phyloP scores from a whole-genome alignment of 805 yeast genomes.

The Hanseniaspora guilliermondii region DNA sequence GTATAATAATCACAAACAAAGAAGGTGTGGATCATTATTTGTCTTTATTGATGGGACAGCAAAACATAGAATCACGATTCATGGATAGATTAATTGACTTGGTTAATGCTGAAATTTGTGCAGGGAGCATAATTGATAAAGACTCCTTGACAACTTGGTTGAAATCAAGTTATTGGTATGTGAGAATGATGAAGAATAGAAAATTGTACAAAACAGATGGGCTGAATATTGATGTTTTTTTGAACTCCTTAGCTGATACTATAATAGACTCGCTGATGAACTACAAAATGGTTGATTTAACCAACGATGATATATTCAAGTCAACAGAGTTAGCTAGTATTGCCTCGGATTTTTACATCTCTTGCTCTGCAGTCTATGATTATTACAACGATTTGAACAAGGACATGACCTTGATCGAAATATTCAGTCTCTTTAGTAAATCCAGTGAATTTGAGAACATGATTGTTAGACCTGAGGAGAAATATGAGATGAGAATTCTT shows the following conservation, averaged over 20 bases:
- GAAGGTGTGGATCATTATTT: slow-evolving; percentile 77
- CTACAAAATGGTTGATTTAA: slow-evolving; percentile 25
- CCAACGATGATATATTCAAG: slow-evolving; percentile 34
- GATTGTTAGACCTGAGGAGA: slow-evolving; percentile 80
- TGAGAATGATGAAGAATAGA: slow-evolving; percentile 67
- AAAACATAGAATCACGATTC: slow-evolving; percentile 85
- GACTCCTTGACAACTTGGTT: slow-evolving; percentile 73
- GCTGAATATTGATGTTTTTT: slow-evolving; percentile 2
- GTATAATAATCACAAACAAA: slow-evolving; percentile 80
- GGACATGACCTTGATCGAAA: slow-evolving; percentile 54
- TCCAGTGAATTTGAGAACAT: slow-evolving; percentile 79
- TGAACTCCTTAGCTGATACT: neutral
- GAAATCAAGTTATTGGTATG: slow-evolving; percentile 61
- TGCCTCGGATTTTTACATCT: slow-evolving; percentile 77
- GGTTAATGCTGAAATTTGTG: slow-evolving; percentile 75
- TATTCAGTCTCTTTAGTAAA: slow-evolving; percentile 61
- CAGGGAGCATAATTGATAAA: slow-evolving; percentile 49
- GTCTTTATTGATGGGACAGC: slow-evolving; percentile 79
- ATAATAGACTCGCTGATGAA: neutral
- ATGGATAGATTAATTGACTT: slow-evolving; percentile 58
- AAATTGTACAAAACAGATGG: slow-evolving; percentile 41
- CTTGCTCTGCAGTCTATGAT: slow-evolving; percentile 55
- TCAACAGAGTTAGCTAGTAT: slow-evolving; percentile 68
- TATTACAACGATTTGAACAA: slow-evolving; percentile 55
- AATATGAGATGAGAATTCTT: slow-evolving; percentile 54